These are phyloP conservation scores for Fragaria nilgerrensis DNA, from an alignment of 306 rosid species.

Conservation along the genomic window DNA sequence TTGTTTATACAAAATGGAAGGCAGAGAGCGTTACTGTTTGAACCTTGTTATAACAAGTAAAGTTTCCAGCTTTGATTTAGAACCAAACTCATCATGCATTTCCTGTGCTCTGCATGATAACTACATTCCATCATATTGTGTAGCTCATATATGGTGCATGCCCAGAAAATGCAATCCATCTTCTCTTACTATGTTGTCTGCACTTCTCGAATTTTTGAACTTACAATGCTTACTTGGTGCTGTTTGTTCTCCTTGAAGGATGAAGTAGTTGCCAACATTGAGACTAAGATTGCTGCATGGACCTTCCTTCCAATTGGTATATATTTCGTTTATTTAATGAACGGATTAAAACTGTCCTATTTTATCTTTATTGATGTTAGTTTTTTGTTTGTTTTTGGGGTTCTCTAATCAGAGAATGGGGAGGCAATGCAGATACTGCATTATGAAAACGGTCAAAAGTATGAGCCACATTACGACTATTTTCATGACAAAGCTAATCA, in stretches of 20 bases:
- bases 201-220: constrained; percentile 16
- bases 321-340: constrained; percentile 8
- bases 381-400: not conserved
- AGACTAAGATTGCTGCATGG: constrained; percentile 82
- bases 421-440: constrained; percentile 84
- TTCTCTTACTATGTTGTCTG: not conserved
- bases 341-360: not conserved
- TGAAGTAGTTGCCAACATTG: constrained; percentile 59
- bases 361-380: constrained; percentile 3
- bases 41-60: not conserved
- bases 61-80: not conserved
- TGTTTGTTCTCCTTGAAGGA: constrained; percentile 54
- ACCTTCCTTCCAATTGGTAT: constrained; percentile 86
- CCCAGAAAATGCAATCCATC: not conserved
- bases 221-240: constrained; percentile 23
- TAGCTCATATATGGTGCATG: not conserved
- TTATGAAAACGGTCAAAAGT: constrained; percentile 84
- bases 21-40: not conserved
- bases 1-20: not conserved
- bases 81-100: not conserved
- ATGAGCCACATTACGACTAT: constrained; percentile 85
- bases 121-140: not conserved
- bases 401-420: constrained; percentile 69
- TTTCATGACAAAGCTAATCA: constrained; percentile 85
- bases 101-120: not conserved